Evolutionary conservation across 2,329 filamentous ascomycete genomes (phyloP).

Genomic region (Simplicillium sp.): DNA sequence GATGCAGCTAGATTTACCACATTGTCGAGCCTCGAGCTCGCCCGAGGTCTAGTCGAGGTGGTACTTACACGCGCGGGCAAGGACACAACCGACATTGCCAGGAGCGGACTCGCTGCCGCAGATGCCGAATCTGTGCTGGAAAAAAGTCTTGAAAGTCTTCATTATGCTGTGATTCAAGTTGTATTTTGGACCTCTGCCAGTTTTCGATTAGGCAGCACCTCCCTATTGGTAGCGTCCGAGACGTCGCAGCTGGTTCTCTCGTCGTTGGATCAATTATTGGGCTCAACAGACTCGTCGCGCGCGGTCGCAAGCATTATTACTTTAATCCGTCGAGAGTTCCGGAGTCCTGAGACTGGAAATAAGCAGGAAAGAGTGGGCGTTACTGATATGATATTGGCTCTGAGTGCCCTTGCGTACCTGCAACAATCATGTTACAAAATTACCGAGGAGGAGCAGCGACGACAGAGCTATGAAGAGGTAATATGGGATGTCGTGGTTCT

Average conservation of each 20-base stretch:
- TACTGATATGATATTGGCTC: conserved; percentile 49
- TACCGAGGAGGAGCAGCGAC: conserved; percentile 37
- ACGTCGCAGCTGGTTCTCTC: conserved; percentile 48
- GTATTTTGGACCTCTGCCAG: conserved; percentile 54
- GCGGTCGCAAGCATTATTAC: conserved; percentile 59
- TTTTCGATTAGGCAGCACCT: conserved; percentile 48
- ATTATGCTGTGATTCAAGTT: conserved; percentile 46
- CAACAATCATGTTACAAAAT: conserved; percentile 46
- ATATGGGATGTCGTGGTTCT: conserved; percentile 60
- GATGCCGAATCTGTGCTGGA: conserved; percentile 50
- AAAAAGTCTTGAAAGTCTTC: conserved; percentile 44
- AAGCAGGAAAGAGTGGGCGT: conserved; percentile 52
- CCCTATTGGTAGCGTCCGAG: conserved; percentile 44
- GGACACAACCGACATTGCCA: conserved; percentile 35
- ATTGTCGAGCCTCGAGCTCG: conserved; percentile 46
- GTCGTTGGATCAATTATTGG: conserved; percentile 54
- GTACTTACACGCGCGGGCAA: conserved; percentile 42
- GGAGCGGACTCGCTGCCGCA: conserved; percentile 34
- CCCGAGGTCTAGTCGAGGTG: conserved; percentile 43
- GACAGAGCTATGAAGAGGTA: conserved; percentile 41
- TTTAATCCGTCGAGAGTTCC: conserved; percentile 54
- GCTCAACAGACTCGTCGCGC: conserved; percentile 59
- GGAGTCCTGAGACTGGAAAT: conserved; percentile 50
- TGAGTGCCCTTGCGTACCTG: conserved; percentile 52
- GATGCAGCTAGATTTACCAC: conserved; percentile 46